Base-by-base conservation (phyloP, 2,329 filamentous ascomycete species). In the Tolypocladium paradoxum region DNA sequence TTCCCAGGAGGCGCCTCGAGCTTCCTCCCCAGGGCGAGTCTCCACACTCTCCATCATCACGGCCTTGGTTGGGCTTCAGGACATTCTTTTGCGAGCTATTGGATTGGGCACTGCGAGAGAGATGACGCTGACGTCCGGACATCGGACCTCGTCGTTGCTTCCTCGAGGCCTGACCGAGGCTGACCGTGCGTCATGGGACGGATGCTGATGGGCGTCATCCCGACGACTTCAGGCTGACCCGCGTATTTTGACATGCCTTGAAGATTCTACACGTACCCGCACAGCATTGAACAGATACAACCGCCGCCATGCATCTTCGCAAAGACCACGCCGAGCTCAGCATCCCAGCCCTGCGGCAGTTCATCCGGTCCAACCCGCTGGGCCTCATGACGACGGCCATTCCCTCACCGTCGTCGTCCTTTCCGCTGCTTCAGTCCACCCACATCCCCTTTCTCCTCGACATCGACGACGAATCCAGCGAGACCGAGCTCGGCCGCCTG, bases 371-470 rank as follows among this genome's bases (percentile, higher is more conserved):
- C 14, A 79, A 84, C 59, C 79, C 83, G 0, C 70, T 87, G 0
- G 83, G 83, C 1, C 70, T 85, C 14, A 61, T 87, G 7, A 85
- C 80, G 8, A 86, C 83, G 0, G 79, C 78, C 4, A 78, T 87
- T 43, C 60, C 67, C 0, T 83, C 78, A 0, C 40, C 67, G 18
- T 64, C 61, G 0, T 68, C 67, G 16, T 64, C 61, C 0, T 69
- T 74, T 57, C 74, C 76, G 0, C 68, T 76, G 20, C 71, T 85
- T 3, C 81, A 83, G 59, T 74, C 72, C 50, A 82, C 72, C 48
- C 82, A 85, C 58, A 77, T 85, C 14, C 82, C 82, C 0, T 85
- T 75, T 59, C 60, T 85, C 0, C 66, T 85, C 1, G 79, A 84
- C 55, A 60, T 75, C 7, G 56, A 70, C 5, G 69, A 75, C 54